Evolutionary conservation across 2,329 filamentous ascomycete genomes (phyloP).

Genomic region (Tolypocladium sp.): DNA sequence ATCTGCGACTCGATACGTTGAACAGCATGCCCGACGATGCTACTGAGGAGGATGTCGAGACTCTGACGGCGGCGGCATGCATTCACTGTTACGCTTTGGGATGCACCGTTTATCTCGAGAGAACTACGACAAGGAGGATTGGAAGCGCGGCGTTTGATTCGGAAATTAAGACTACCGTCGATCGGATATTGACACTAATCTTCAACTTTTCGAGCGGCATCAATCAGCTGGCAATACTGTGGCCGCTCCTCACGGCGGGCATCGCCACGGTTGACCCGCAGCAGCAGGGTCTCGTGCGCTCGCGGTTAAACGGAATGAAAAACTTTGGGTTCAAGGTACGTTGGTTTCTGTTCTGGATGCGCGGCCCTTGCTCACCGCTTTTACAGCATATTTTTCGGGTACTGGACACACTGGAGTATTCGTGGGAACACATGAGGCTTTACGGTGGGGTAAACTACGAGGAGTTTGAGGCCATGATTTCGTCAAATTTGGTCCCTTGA

Average conservation of each 20-base stretch:
- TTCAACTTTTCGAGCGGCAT: slow-evolving; percentile 4
- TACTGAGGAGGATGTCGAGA: slow-evolving; percentile 2
- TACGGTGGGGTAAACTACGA: slow-evolving; percentile 3
- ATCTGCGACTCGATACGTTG: neutral
- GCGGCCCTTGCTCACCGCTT: neutral
- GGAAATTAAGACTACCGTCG: neutral
- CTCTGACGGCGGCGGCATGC: slow-evolving; percentile 5
- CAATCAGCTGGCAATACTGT: slow-evolving; percentile 4
- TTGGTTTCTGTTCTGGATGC: neutral
- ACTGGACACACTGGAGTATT: slow-evolving; percentile 6
- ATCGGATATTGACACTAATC: slow-evolving; percentile 1
- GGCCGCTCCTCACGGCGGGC: slow-evolving; percentile 3
- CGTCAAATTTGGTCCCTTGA: slow-evolving; percentile 7
- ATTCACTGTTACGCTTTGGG: slow-evolving; percentile 6
- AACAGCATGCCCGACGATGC: neutral
- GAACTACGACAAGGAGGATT: slow-evolving; percentile 1
- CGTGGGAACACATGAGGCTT: slow-evolving; percentile 2
- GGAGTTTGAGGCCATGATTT: slow-evolving; percentile 5
- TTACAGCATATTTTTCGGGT: slow-evolving; percentile 5
- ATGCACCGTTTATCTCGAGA: slow-evolving; percentile 7
- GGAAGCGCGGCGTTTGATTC: slow-evolving; percentile 2
- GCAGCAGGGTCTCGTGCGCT: neutral
- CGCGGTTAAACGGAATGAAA: slow-evolving; percentile 1
- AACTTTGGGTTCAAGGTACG: slow-evolving; percentile 4
- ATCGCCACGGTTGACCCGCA: slow-evolving; percentile 2